Percentiles rank a stretch among this genome's conserved stretches.
Evolutionary conservation across 1,284 basidiomycete species (phyloP).

Genomic region (Ceratobasidium theobromae): DNA sequence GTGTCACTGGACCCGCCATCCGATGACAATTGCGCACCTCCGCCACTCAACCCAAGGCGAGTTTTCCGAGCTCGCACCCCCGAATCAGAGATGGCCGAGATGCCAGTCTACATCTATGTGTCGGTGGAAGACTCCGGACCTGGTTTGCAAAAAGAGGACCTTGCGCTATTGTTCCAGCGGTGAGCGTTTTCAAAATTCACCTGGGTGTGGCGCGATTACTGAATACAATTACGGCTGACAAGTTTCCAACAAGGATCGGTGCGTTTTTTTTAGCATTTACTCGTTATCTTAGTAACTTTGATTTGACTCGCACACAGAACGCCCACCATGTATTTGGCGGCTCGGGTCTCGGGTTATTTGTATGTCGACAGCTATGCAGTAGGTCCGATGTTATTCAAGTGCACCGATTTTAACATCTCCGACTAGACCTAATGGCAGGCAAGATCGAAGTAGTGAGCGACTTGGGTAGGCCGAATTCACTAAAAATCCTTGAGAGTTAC

Average conservation of each 20-base stretch:
- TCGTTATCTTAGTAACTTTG: not conserved
- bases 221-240: not conserved
- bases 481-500: not conserved
- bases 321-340: constrained; percentile 40
- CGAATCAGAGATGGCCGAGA: not conserved
- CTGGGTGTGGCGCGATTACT: not conserved
- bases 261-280: not conserved
- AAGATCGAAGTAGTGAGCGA: constrained; percentile 38
- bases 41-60: not conserved
- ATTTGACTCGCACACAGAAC: not conserved
- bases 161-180: constrained; percentile 32
- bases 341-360: constrained; percentile 40
- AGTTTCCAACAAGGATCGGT: constrained; percentile 40
- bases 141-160: constrained; percentile 40
- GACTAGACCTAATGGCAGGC: constrained; percentile 39
- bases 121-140: constrained; percentile 40
- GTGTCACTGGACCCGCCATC: constrained; percentile 37
- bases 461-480: not conserved
- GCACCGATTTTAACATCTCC: not conserved
- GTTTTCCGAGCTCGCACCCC: not conserved
- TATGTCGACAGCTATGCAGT: constrained; percentile 40
- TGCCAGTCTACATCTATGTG: constrained; percentile 37
- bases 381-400: not conserved
- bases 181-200: constrained; percentile 36
- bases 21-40: constrained; percentile 16